Evolutionary conservation across 1,284 basidiomycete genomes (phyloP), one percentile per base, ranked within the genome.

Genomic region (Boletus smithii): DNA sequence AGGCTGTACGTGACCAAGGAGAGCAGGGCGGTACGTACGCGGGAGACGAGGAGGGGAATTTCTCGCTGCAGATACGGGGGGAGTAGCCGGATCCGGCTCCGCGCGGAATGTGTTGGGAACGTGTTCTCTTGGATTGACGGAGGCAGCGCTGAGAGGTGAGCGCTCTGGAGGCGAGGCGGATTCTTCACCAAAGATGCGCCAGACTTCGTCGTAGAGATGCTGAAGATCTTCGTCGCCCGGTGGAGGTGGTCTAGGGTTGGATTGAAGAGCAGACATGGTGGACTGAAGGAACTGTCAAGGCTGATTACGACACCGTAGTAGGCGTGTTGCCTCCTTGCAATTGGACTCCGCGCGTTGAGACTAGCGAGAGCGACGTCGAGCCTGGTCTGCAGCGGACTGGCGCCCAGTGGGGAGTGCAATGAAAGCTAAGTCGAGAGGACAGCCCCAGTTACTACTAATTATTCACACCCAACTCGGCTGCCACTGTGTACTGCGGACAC

Each of bases 151-250:
- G 42, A 42, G 55, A 16, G 56, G 53, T 8, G 59, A 49, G 30
- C 57, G 68, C 40, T 67, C 58, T 30, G 53, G 26, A 16, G 57
- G 49, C 8, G 59, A 51, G 6, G 53, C 1, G 8, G 63, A 37
- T 49, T 79, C 76, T 24, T 79, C 75, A 27, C 72, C 67, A 60
- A 83, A 88, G 41, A 77, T 77, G 24, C 77, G 78, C 73, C 81
- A 81, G 20, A 88, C 83, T 66, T 85, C 80, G 50, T 85, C 78
- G 65, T 87, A 88, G 41, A 88, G 76, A 53, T 74, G 72, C 54
- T 81, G 79, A 8, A 88, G 73, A 59, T 86, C 84, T 55, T 81
- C 81, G 55, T 87, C 84, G 49, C 75, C 76, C 14, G 80, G 70
- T 30, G 68, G 68, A n/a, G 58, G 72, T 47, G 64, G 64, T 55